Conservation (phyloP, 805 yeast species). For the Kregervanrija delftensis region DNA sequence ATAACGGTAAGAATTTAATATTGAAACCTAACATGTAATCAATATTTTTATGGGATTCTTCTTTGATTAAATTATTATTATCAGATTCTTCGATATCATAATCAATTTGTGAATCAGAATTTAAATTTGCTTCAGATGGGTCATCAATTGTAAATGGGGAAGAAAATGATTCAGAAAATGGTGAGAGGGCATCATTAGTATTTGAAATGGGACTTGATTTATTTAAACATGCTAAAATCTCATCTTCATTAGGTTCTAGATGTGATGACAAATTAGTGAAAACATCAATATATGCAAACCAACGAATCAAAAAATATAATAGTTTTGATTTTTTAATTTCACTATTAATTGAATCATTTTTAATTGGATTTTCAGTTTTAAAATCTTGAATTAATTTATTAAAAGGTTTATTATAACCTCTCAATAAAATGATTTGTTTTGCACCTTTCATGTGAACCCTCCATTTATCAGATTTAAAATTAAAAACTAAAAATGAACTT, state of each 20-base stretch:
- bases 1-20: conserved; percentile 49
- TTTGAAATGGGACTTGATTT: background rate
- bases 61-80: conserved; percentile 11
- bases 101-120: conserved; percentile 17
- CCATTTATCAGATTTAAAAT: conserved; percentile 45
- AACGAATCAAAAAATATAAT: conserved; percentile 51
- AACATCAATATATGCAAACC: conserved; percentile 66
- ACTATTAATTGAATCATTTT: conserved; percentile 13
- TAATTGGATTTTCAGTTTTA: conserved; percentile 4
- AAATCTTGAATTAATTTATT: conserved; percentile 18
- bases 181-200: conserved; percentile 5
- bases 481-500: conserved; percentile 48
- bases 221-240: conserved; percentile 12
- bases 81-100: conserved; percentile 20
- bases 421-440: conserved; percentile 49
- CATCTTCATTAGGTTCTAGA: conserved; percentile 22
- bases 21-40: conserved; percentile 67
- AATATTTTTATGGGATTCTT: conserved; percentile 35
- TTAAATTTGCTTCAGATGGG: background rate
- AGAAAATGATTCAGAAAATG: conserved; percentile 6
- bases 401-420: conserved; percentile 36
- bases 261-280: conserved; percentile 58
- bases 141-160: conserved; percentile 3
- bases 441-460: conserved; percentile 65
- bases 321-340: conserved; percentile 31